Base-by-base conservation (phyloP, 441 rosid genomes). In the Cnidoscolus chayamansa region DNA sequence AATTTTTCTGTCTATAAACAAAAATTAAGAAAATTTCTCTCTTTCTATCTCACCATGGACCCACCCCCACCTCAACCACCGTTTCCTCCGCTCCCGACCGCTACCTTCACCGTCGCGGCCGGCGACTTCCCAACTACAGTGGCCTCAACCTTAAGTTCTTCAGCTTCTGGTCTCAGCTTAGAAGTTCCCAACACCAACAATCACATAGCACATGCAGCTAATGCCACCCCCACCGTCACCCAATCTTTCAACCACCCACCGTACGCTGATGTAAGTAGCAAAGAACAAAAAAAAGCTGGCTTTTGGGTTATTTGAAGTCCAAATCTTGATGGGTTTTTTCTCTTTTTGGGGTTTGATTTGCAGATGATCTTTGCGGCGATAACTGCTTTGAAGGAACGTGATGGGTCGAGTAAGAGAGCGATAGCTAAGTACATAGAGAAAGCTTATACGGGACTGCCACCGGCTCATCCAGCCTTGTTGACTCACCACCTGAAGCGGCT, bases 341-440 rank as follows among this genome's bases (percentile, higher is more conserved):
- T 65, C 25, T 25, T 25, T 25, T 25, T 25, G 25, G 4, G 0
- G 10, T 62, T 31, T 11, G 51, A 31, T 9, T 40, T 15, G 51
- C 64, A 92, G 96, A 92, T 94, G 94, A 89, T 94, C 54, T 81
- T 62, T 11, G 74, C 84, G n/a, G 98, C 97, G 74, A 88, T 94
- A 51, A 70, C 83, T 55, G 88, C 91, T 57, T 78, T 90, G 76
- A 90, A 87, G 57, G 97, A 92, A 64, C 81, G 79, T 15, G 87
- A 87, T 5, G 98, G 97, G 19, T 94, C 97, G 68, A 92, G 97
- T 78, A 94, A 84, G 84, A 78, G 85, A 73, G 95, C 97, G 0
- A 94, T 92, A 58, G 76, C 88, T 5, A 90, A 88, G 83, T 90
- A 82, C 79, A 89, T 92, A 43, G 92, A 90, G 80, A 74, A 76